These are phyloP conservation scores for Saccharomycopsis fibuligera DNA, from an alignment of 805 yeast genomes.

Conservation along the genomic window DNA sequence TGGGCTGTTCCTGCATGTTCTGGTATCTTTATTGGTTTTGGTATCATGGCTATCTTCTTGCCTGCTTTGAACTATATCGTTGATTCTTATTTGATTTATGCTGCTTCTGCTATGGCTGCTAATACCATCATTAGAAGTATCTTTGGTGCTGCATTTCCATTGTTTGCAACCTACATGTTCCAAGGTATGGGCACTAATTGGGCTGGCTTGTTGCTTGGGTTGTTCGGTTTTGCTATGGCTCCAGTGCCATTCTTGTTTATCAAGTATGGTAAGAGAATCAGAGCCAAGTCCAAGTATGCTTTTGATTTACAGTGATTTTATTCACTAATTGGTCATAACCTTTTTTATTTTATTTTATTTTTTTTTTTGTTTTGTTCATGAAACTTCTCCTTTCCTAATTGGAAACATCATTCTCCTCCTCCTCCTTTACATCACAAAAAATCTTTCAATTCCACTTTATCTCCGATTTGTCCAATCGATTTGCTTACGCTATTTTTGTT, in stretches of 20 bases:
- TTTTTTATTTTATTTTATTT: neutral
- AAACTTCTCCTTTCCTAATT: no score
- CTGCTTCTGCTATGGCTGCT: slow-evolving; percentile 76
- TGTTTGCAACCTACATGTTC: slow-evolving; percentile 70
- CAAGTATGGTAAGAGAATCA: slow-evolving; percentile 49
- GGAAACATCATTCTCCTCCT: no score
- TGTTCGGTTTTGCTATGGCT: slow-evolving; percentile 47
- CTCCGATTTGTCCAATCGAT: no score
- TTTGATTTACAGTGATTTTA: slow-evolving; percentile 24
- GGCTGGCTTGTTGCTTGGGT: slow-evolving; percentile 71
- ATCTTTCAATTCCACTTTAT: no score
- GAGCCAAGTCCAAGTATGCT: slow-evolving; percentile 56
- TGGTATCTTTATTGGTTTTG: slow-evolving; percentile 60
- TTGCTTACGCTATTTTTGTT: no score
- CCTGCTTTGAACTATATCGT: slow-evolving; percentile 66
- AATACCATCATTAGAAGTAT: slow-evolving; percentile 64
- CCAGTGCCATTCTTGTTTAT: slow-evolving; percentile 67
- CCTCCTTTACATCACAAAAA: no score
- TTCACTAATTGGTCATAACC: no score
- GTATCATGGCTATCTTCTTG: slow-evolving; percentile 60
- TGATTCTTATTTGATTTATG: slow-evolving; percentile 61
- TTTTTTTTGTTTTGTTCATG: no score
- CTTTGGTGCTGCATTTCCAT: slow-evolving; percentile 65
- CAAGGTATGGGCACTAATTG: slow-evolving; percentile 61
- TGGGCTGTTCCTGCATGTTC: slow-evolving; percentile 78